These are phyloP conservation scores for Termitomyces sp. DNA, from an alignment of 768 basidiomycete species.

Conservation along the genomic window DNA sequence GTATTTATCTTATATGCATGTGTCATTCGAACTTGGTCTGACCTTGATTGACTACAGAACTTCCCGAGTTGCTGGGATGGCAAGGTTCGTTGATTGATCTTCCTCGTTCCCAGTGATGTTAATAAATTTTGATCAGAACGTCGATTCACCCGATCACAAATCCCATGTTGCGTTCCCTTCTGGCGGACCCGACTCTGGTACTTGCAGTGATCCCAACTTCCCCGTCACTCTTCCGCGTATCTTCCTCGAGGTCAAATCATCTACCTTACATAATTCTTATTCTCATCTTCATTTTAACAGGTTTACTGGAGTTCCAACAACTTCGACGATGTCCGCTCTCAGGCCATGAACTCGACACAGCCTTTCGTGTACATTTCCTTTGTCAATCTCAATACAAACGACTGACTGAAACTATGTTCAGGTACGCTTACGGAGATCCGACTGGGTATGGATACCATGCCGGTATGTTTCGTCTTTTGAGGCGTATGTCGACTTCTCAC, in stretches of 20 bases:
- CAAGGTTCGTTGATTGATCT: conserved; percentile 27
- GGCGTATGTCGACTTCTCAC: not conserved
- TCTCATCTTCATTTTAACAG: conserved; percentile 16
- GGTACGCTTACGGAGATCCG: conserved; percentile 52
- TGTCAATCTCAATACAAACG: not conserved
- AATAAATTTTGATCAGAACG: conserved; percentile 25
- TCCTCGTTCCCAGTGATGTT: not conserved
- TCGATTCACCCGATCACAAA: conserved; percentile 48
- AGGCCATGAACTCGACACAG: conserved; percentile 44
- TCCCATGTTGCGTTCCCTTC: conserved; percentile 47
- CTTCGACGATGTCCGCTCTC: conserved; percentile 30
- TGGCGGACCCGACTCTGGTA: conserved; percentile 44
- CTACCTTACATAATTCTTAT: not conserved
- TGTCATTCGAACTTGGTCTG: not conserved
- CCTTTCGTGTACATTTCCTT: conserved; percentile 44
- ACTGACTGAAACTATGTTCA: conserved; percentile 14
- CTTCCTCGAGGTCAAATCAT: conserved; percentile 44
- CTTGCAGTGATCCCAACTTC: conserved; percentile 42
- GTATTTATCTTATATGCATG: conserved; percentile 12
- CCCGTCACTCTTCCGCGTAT: conserved; percentile 44
- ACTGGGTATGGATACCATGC: conserved; percentile 62
- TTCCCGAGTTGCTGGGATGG: conserved; percentile 58
- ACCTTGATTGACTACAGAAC: conserved; percentile 31
- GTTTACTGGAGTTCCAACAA: conserved; percentile 40
- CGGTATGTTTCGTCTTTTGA: conserved; percentile 26